These are phyloP conservation scores for Chlorella sp. DNA, from an alignment of 139 green algal genomes.

Conservation along the genomic window DNA sequence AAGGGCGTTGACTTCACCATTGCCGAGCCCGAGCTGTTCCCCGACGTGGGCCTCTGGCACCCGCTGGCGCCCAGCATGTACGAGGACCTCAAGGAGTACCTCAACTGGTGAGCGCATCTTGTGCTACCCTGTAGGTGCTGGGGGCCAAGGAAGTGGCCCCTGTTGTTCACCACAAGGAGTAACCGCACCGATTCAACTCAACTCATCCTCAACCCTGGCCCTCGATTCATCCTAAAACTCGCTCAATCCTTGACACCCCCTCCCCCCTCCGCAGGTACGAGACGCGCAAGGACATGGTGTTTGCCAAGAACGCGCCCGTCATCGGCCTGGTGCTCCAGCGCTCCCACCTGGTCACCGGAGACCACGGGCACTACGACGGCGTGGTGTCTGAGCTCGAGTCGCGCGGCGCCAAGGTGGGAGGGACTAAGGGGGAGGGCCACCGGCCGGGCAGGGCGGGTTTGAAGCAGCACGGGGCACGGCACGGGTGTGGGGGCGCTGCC, in stretches of 20 bases:
- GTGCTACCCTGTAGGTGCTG: too few relatives aligned
- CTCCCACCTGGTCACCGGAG: constrained; percentile 97
- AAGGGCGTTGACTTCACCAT: constrained; percentile 81
- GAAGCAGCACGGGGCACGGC: too few relatives aligned
- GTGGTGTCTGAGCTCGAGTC: constrained; percentile 96
- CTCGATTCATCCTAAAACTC: too few relatives aligned
- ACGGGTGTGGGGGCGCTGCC: too few relatives aligned
- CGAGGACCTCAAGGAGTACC: constrained; percentile 99
- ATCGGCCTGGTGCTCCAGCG: constrained; percentile 98
- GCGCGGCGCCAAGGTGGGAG: constrained; percentile 83
- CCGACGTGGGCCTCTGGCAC: constrained; percentile 98
- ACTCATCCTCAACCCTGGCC: too few relatives aligned
- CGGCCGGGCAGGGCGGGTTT: too few relatives aligned
- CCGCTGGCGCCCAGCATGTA: constrained; percentile 89
- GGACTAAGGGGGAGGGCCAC: too few relatives aligned
- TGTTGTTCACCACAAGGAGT: too few relatives aligned
- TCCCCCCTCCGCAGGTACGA: constrained; percentile 74
- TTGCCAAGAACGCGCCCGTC: constrained; percentile 88
- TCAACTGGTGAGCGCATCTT: constrained; percentile 88
- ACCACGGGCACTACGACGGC: constrained; percentile 95
- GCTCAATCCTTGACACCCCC: too few relatives aligned
- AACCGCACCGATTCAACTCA: too few relatives aligned
- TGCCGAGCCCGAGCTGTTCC: constrained; percentile 91
- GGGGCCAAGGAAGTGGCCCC: too few relatives aligned
- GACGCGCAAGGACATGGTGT: constrained; percentile 91